phyloP scores from a whole-genome alignment of 345 rosid species.

The Moringa oleifera region DNA sequence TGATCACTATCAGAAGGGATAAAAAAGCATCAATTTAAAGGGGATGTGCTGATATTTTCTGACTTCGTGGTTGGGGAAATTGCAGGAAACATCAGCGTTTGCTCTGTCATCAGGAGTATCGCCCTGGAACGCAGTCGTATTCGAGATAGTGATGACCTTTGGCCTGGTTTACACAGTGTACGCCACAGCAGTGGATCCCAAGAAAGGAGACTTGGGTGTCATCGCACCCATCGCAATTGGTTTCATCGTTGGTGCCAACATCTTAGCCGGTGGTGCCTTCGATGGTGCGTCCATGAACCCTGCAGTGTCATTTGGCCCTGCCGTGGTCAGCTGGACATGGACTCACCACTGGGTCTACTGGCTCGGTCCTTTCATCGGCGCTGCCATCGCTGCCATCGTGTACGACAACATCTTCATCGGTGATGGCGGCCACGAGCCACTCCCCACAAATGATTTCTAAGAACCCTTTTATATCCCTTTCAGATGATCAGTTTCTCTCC shows the following conservation, averaged over 20 bases:
- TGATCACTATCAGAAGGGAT: no score
- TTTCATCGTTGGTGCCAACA: slow-evolving; percentile 52
- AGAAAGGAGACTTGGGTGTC: slow-evolving; percentile 43
- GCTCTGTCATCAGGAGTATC: slow-evolving; percentile 34
- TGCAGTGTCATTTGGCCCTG: slow-evolving; percentile 69
- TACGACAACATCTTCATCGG: slow-evolving; percentile 52
- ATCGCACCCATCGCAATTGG: slow-evolving; percentile 52
- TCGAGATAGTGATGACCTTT: slow-evolving; percentile 70
- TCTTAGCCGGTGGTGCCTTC: slow-evolving; percentile 49
- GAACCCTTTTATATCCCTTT: background rate
- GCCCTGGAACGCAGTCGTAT: slow-evolving; percentile 45
- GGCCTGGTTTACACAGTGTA: slow-evolving; percentile 65
- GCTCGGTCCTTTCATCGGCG: slow-evolving; percentile 59
- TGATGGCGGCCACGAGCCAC: slow-evolving; percentile 37
- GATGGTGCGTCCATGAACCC: slow-evolving; percentile 77
- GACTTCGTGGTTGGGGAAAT: no score
- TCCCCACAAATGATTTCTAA: slow-evolving; percentile 41
- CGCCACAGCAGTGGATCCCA: slow-evolving; percentile 63
- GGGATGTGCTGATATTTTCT: no score
- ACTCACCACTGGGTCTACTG: slow-evolving; percentile 66
- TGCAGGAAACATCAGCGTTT: slow-evolving; percentile 38
- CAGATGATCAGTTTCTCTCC: slow-evolving; percentile 7
- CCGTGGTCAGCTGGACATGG: slow-evolving; percentile 75
- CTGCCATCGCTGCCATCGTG: slow-evolving; percentile 46
- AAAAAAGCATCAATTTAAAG: no score